Base-by-base conservation (phyloP, 352 stramenopile species). In the Phytopythium boreale region DNA sequence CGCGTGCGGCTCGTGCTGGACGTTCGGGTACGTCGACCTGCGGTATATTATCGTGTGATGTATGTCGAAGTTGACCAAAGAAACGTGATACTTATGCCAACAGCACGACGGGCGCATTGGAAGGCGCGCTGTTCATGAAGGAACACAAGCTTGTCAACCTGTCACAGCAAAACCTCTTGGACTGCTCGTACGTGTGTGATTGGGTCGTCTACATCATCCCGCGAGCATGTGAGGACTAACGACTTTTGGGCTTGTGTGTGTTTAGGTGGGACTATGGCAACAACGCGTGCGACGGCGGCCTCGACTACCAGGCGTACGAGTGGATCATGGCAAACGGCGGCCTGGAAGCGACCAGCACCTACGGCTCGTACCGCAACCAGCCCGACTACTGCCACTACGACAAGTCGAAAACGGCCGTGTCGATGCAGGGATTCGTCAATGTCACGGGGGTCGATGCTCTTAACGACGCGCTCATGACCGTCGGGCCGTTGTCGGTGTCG, bases 1-100 rank as follows among this genome's bases (percentile, higher is more conserved):
- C 39, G 82, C 82, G 53, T 98, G 92, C 46, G 92, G 92, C 20
- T 97, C 89, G 37, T 97, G 92, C 82, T 98, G 92, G 92, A 95
- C 88, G 15, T 98, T 96, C 69, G 82, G 82, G 83, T 90, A 68
- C 43, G 26, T 37, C n/a, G n/a, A 51, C 46, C 20, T 69, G 31
- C 47, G 19, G 20, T 19, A 1, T 19, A 6, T 12, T 47, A 19
- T 67, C 27, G 17, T 44, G 6, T 19, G 9, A 47, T 31, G 46
- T 24, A 12, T 56, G 27, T 6, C 41, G 55, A 12, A 70, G 49
- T 66, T 43, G 24, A 17, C 34, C n/a, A 15, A 17, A 43, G 9
- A 8, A 7, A 43, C 12, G 12, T 43, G 36, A 17, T 60, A 24
- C 14, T 43, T 41, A 20, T n/a, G 47, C 2, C 22, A 6, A 56